phyloP scores from a whole-genome alignment of 2,329 filamentous ascomycete genomes.

The Aspergillus uvarum region DNA sequence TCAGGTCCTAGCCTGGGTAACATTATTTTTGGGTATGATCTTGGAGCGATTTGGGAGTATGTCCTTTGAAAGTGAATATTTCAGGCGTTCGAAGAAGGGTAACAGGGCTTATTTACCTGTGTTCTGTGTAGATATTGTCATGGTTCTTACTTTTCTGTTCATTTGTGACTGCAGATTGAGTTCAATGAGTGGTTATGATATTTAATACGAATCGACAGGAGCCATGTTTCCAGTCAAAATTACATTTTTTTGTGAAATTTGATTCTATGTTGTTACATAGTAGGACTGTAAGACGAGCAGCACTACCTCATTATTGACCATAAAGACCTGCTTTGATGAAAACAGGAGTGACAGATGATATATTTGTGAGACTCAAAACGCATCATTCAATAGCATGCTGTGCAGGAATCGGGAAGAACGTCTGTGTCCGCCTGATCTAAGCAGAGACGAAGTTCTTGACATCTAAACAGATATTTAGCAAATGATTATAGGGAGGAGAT shows the following conservation, averaged over 20 bases:
- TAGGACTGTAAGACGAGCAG: background rate
- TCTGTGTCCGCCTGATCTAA: constrained; percentile 36
- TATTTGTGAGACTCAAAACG: background rate
- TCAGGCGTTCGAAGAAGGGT: constrained; percentile 4
- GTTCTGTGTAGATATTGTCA: constrained; percentile 1
- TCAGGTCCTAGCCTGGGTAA: background rate
- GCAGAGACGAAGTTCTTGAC: constrained; percentile 83
- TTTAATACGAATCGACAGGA: background rate
- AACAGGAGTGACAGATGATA: background rate
- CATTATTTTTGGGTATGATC: constrained; percentile 1
- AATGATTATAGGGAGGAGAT: background rate
- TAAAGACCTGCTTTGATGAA: background rate
- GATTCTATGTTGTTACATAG: constrained; percentile 27
- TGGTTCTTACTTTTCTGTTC: background rate
- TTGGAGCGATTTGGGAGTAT: constrained; percentile 14
- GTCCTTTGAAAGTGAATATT: background rate
- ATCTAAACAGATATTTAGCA: constrained; percentile 46
- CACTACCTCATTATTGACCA: background rate
- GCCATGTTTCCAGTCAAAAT: constrained; percentile 6
- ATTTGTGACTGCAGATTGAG: too few relatives aligned
- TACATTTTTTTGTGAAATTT: constrained; percentile 17
- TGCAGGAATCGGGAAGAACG: background rate
- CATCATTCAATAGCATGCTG: background rate
- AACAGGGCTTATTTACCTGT: background rate
- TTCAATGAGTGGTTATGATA: too few relatives aligned